Conservation (phyloP, 805 yeast genomes). For the Candida ipomoeae region DNA sequence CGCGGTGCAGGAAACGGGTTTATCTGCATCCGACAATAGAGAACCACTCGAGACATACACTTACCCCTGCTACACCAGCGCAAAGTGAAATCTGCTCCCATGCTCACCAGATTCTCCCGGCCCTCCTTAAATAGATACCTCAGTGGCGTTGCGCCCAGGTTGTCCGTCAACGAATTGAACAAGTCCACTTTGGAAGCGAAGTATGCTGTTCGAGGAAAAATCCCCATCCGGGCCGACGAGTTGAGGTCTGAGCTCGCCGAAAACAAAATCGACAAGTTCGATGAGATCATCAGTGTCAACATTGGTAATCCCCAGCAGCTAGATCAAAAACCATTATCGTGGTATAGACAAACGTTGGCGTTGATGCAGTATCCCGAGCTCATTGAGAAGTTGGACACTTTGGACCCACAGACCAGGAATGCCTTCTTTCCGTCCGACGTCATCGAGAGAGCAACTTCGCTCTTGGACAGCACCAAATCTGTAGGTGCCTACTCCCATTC, state of each 20-base stretch:
- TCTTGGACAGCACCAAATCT: slow-evolving; percentile 66
- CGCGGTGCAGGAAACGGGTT: slow-evolving; percentile 2
- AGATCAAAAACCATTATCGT: slow-evolving; percentile 91
- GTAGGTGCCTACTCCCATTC: slow-evolving; percentile 95
- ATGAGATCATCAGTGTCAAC: slow-evolving; percentile 78
- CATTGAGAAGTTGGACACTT: slow-evolving; percentile 24
- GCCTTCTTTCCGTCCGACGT: slow-evolving; percentile 61
- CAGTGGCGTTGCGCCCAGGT: slow-evolving; percentile 13
- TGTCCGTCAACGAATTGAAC: slow-evolving; percentile 51
- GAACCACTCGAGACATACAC: not conserved
- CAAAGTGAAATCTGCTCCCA: not conserved
- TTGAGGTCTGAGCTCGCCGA: slow-evolving; percentile 51
- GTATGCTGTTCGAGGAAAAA: slow-evolving; percentile 92
- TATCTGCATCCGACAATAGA: not conserved
- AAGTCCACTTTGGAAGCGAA: slow-evolving; percentile 76
- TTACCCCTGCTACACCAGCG: not conserved
- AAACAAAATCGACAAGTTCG: slow-evolving; percentile 64
- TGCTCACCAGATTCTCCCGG: not conserved
- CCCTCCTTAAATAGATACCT: not conserved
- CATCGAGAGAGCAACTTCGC: slow-evolving; percentile 57
- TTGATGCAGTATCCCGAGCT: slow-evolving; percentile 80
- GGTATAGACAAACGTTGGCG: slow-evolving; percentile 87
- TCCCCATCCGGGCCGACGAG: slow-evolving; percentile 92
- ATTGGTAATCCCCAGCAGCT: slow-evolving; percentile 98
- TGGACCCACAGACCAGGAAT: slow-evolving; percentile 25